Base-by-base conservation (phyloP, 305 asterid genomes). In the Fraxinus angustifolia region DNA sequence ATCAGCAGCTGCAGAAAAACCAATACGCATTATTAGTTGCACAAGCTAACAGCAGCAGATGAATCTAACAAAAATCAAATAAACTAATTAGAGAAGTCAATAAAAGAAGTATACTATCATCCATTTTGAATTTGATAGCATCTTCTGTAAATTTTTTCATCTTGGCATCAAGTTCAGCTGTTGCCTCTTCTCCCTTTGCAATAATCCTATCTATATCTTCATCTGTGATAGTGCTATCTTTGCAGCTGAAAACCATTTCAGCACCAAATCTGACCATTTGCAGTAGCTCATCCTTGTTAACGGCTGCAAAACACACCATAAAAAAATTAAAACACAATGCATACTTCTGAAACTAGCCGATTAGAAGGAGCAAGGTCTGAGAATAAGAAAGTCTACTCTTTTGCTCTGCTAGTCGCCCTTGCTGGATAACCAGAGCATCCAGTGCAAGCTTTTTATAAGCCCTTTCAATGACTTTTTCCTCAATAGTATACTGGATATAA, bases 231-330 rank as follows among this genome's bases (percentile, higher is more conserved):
- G 99, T 96, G 89, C 98, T 94, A 87, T 94, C 99, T 87, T 96
- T 96, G 84, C 98, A 94, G 84, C 98, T 94, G 92, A 96, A 96
- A 85, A 96, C 99, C 98, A 96, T 96, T 91, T 94, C 99, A 79
- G 99, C 99, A 84, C 99, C 99, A 89, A 94, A 96, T 79, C 99
- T 90, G 86, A 96, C 98, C 99, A 93, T 96, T 88, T 96, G 98
- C 79, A 96, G 93, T 84, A 96, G 91, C 86, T 96, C 99, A 82
- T 94, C 99, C 89, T 96, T 96, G 81, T 96, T 96, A 31, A 93
- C 99, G 88, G 99, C 98, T 96, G 89, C 87, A 88, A 42, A 76
- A 84, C 75, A 74, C 48, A 86, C 84, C 34, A 81, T 72, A 16
- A 17, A 62, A 42, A 45, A 77, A 73, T 31, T 31, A 79, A 38